A percentile compares a stretch with the other conserved stretches of the same genome.
These are phyloP conservation scores for Sphaerulina vaccinii DNA, from an alignment of 2,329 filamentous ascomycete genomes.

Conservation along the genomic window DNA sequence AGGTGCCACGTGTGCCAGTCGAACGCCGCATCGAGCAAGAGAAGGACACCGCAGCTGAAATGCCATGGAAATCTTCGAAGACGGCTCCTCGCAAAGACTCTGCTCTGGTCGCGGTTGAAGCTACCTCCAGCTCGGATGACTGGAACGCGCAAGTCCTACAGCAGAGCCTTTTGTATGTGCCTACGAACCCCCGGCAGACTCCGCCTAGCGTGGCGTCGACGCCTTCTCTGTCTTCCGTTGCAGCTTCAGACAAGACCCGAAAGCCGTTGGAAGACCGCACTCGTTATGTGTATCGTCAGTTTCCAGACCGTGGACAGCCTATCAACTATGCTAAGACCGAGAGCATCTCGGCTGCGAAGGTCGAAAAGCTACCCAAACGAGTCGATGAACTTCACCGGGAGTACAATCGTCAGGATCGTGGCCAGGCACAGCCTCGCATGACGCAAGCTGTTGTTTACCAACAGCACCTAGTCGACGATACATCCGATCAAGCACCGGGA, in stretches of 20 bases:
- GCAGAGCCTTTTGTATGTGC: neutral
- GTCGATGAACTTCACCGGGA: neutral
- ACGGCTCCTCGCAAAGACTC: constrained; percentile 12
- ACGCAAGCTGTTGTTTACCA: neutral
- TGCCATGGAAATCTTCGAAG: constrained; percentile 19
- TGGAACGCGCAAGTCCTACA: neutral
- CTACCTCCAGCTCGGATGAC: neutral
- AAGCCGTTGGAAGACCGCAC: constrained; percentile 4
- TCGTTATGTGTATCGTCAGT: neutral
- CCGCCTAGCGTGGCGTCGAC: neutral
- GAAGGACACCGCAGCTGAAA: constrained; percentile 18
- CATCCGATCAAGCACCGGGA: neutral
- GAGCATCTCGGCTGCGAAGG: neutral
- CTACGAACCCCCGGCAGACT: neutral
- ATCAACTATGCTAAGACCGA: neutral
- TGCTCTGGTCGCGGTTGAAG: neutral
- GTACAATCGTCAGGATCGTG: neutral
- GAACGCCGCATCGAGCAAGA: constrained; percentile 29
- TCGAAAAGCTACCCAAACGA: neutral
- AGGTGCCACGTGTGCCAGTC: constrained; percentile 23
- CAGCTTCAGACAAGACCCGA: constrained; percentile 17
- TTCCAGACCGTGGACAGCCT: neutral
- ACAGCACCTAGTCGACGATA: neutral
- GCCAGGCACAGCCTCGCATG: neutral
- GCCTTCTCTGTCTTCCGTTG: neutral